phyloP scores from a whole-genome alignment of 345 rosid genomes.

The Mercurialis annua region DNA sequence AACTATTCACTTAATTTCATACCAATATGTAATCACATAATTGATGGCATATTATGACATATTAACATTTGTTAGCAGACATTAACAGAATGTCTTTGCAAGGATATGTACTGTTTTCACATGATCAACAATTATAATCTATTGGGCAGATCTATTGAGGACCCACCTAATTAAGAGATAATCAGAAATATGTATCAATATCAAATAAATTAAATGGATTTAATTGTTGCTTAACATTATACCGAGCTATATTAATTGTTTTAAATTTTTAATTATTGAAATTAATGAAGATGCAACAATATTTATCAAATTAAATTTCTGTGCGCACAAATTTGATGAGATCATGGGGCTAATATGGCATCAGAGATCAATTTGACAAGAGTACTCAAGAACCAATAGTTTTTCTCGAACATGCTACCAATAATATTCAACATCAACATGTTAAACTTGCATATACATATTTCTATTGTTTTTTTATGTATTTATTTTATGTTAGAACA shows the following conservation, averaged over 20 bases:
- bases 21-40: not conserved
- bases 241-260: not conserved
- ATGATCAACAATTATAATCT: not conserved
- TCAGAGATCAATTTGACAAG: too few relatives aligned
- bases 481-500: too few relatives aligned
- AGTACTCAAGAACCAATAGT: not conserved
- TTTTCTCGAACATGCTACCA: not conserved
- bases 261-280: not conserved
- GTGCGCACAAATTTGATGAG: too few relatives aligned
- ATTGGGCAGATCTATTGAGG: not conserved
- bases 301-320: too few relatives aligned
- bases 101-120: slow-evolving; percentile 14
- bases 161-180: not conserved
- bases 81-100: slow-evolving; percentile 29
- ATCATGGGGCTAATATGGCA: too few relatives aligned
- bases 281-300: too few relatives aligned
- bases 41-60: not conserved
- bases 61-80: not conserved
- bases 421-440: not conserved
- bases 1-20: not conserved
- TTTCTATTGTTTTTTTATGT: too few relatives aligned
- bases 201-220: not conserved
- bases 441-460: not conserved
- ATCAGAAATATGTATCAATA: not conserved
- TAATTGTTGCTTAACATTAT: not conserved